Evolutionary conservation across 306 rosid genomes (phyloP).

Genomic region (Ochetophila trinervis): DNA sequence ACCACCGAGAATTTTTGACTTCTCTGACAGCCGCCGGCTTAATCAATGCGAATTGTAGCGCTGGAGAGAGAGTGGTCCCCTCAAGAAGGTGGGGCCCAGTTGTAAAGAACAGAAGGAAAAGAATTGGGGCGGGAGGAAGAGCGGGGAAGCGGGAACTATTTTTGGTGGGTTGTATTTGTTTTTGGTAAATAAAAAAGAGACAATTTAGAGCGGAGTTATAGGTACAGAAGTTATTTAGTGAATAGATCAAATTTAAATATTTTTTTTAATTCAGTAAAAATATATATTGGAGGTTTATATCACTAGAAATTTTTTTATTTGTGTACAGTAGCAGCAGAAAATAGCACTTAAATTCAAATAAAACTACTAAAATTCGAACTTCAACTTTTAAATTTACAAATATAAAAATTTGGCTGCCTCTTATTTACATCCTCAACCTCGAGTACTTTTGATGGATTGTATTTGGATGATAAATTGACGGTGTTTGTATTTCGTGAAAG

Average conservation of each 20-base stretch:
- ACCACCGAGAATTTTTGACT: constrained; percentile 45
- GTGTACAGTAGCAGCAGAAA: no score
- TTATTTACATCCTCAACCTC: no score
- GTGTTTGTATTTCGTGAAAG: neutral
- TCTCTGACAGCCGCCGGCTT: constrained; percentile 66
- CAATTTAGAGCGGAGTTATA: no score
- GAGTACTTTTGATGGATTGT: constrained; percentile 5
- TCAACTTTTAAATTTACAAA: no score
- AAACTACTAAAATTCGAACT: no score
- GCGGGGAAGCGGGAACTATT: neutral
- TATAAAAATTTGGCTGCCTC: no score
- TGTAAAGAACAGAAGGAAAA: constrained; percentile 10
- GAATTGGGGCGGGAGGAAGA: neutral
- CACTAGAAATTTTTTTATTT: no score
- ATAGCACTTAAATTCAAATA: no score
- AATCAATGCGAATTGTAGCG: constrained; percentile 40
- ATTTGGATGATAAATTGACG: constrained; percentile 10
- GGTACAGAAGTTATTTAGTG: no score
- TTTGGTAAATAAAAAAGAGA: constrained; percentile 21
- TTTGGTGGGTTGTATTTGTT: constrained; percentile 12
- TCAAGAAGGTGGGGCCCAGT: constrained; percentile 10
- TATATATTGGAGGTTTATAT: no score
- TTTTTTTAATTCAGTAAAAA: no score
- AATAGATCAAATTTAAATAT: no score
- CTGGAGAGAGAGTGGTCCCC: constrained; percentile 27